These are phyloP conservation scores for Carallia pectinifolia DNA, from an alignment of 345 rosid species.

Conservation along the genomic window DNA sequence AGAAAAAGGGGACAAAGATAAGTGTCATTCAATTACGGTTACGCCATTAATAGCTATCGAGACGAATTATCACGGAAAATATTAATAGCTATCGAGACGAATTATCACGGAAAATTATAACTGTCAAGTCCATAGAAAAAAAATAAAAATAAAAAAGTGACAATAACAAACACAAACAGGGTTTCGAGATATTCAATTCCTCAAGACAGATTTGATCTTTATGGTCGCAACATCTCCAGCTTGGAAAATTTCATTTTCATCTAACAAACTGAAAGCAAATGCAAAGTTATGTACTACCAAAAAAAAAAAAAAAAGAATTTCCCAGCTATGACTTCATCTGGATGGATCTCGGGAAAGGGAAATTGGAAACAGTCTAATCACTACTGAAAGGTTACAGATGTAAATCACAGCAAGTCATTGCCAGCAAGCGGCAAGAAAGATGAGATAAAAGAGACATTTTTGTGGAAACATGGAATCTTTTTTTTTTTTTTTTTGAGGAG, in stretches of 20 bases:
- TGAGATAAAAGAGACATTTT: neutral
- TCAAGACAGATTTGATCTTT: slow-evolving; percentile 35
- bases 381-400: no score
- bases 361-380: no score
- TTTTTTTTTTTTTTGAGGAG: no score
- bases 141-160: no score
- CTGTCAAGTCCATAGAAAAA: neutral
- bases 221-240: slow-evolving; percentile 63
- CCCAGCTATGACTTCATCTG: no score
- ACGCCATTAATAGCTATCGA: no score
- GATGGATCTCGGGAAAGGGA: no score
- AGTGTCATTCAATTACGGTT: slow-evolving; percentile 33
- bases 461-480: no score
- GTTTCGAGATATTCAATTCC: neutral
- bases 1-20: no score
- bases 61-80: neutral
- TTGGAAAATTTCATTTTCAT: slow-evolving; percentile 43
- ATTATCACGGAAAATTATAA: neutral
- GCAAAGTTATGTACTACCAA: slow-evolving; percentile 27
- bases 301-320: neutral
- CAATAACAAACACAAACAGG: neutral
- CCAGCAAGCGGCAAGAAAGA: neutral
- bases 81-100: neutral
- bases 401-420: no score
- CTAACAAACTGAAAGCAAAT: slow-evolving; percentile 76